A percentile compares a stretch with the other conserved stretches of the same genome.
Conservation (phyloP, 169 alveolate genomes). For the Cryptosporidium baileyi region DNA sequence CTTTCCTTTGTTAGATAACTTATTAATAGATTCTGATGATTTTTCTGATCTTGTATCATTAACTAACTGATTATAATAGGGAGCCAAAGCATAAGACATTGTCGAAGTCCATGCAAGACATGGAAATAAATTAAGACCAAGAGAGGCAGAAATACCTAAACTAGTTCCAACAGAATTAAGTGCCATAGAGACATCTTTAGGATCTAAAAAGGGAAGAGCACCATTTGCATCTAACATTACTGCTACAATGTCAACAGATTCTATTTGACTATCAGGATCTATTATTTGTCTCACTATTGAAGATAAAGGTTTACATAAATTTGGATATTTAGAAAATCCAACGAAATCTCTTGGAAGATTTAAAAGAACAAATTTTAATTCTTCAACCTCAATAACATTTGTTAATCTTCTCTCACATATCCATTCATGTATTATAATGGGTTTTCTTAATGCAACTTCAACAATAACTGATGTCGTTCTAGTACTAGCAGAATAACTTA, state of each 20-base stretch:
- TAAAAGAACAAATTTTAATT: conserved; percentile 32
- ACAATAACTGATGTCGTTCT: conserved; percentile 10
- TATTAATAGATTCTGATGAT: not conserved
- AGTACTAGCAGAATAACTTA: conserved; percentile 43
- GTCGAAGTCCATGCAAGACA: conserved; percentile 56
- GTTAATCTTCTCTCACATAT: conserved; percentile 50
- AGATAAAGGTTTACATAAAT: conserved; percentile 50
- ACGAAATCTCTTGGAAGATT: conserved; percentile 58
- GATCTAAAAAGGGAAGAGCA: conserved; percentile 48
- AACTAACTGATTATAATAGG: not conserved
- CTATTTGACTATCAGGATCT: conserved; percentile 66
- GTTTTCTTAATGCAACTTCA: conserved; percentile 48
- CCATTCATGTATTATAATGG: conserved; percentile 47
- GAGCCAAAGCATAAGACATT: not conserved
- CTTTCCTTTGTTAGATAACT: not conserved
- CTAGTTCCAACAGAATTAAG: conserved; percentile 48
- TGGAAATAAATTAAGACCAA: conserved; percentile 38
- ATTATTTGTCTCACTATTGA: conserved; percentile 26
- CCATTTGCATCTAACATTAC: conserved; percentile 53
- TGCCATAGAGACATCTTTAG: conserved; percentile 41
- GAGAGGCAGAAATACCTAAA: conserved; percentile 41
- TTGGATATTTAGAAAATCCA: conserved; percentile 52
- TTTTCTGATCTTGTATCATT: not conserved
- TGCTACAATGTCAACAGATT: conserved; percentile 56
- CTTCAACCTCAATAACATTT: conserved; percentile 36